These are phyloP conservation scores for Torulaspora microellipsoides DNA, from an alignment of 805 yeast genomes.

Conservation along the genomic window DNA sequence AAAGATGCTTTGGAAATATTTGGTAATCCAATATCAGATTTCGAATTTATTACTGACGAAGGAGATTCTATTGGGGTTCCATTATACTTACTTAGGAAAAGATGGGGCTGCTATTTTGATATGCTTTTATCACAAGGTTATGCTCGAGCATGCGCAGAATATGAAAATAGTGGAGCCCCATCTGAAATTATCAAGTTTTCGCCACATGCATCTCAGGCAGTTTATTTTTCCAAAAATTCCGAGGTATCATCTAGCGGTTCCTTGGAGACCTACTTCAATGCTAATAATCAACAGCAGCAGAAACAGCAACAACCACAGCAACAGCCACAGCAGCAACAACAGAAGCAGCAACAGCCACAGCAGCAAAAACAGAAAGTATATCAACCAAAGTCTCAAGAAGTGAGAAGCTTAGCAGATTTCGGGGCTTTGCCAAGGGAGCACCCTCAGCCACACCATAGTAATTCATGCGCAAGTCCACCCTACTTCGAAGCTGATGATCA, in stretches of 20 bases:
- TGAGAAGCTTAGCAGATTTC: neutral
- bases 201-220: constrained; percentile 13
- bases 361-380: neutral
- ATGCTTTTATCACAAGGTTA: constrained; percentile 58
- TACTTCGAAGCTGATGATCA: constrained; percentile 13
- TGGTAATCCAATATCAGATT: constrained; percentile 61
- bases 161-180: constrained; percentile 23
- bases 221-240: constrained; percentile 12
- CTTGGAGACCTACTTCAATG: constrained; percentile 10
- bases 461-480: constrained; percentile 3
- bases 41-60: constrained; percentile 65
- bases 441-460: constrained; percentile 2
- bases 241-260: constrained; percentile 17
- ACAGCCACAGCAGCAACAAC: neutral
- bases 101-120: constrained; percentile 77
- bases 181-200: constrained; percentile 17
- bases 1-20: constrained; percentile 67
- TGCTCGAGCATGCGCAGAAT: constrained; percentile 45
- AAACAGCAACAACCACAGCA: constrained; percentile 4
- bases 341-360: neutral
- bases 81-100: constrained; percentile 52
- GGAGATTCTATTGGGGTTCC: constrained; percentile 68
- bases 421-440: constrained; percentile 1
- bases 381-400: neutral
- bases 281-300: constrained; percentile 6